Evolutionary conservation across 2,329 filamentous ascomycete genomes (phyloP), one percentile per base, ranked within the genome.

Genomic region (Colletotrichum sp.): DNA sequence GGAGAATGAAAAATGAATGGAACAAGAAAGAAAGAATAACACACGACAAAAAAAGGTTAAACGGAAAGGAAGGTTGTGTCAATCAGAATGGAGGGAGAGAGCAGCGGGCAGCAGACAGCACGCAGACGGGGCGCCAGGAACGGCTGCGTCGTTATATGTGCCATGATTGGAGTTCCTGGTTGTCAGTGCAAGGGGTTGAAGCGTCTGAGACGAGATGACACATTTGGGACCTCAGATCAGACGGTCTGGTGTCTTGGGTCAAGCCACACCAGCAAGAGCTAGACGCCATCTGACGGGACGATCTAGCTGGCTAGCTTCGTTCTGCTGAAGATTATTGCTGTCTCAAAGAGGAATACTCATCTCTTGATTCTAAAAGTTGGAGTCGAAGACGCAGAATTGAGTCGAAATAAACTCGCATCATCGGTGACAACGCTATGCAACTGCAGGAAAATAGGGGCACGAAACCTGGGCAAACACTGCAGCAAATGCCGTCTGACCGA

Each of bases 131-230:
- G 57, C 26, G 39, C 73, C 48, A 52, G 55, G 48, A 70, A 65
- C 43, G 63, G 43, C 39, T 57, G 24, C 18, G 34, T 73, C 9
- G 64, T 75, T 75, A 75, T 75, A 73, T 75, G 64, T 59, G 64
- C 57, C 26, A 68, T 63, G 36, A 18, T 18, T 55, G 64, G 39
- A 34, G 32, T 39, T 48, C 43, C 43, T 63, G 61, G 55, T 67
- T 48, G 69, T 66, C 61, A 36, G 64, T 71, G 57, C 48, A 67
- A 57, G 66, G 70, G 73, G 67, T 43, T 65, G 72, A 63, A 69
- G 65, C 61, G 74, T 67, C 74, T 71, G 69, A 77, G 76, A 77
- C 76, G 67, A 74, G 76, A 71, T 77, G 74, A 77, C 74, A 77
- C 76, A 78, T 77, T 71, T 63, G 65, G 68, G 65, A 63, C 52